A percentile compares a stretch with the other conserved stretches of the same genome.
Evolutionary conservation across 495 filamentous ascomycete genomes (phyloP).

Genomic region (Tetracladium marchalianum): DNA sequence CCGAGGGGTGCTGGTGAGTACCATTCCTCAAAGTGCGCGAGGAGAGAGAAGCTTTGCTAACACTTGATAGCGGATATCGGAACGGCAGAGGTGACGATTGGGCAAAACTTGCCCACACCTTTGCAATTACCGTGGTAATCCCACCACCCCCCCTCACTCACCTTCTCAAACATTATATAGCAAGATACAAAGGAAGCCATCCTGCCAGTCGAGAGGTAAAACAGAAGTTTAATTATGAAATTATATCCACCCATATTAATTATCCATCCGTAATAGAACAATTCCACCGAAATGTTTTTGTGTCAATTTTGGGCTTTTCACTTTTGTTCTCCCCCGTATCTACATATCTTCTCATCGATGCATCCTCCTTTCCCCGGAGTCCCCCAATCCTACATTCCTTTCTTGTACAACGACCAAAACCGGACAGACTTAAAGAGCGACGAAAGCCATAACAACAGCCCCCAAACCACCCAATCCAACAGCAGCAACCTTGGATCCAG

Average conservation of each 20-base stretch:
- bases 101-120: conserved; percentile 50
- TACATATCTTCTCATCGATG: background rate
- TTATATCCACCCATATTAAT: background rate
- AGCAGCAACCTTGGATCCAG: conserved; percentile 12
- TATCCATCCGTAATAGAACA: background rate
- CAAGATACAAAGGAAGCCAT: too few species aligned
- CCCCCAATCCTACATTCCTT: background rate
- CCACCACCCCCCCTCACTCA: too few species aligned
- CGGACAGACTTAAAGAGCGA: conserved; percentile 4
- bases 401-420: background rate
- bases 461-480: conserved; percentile 17
- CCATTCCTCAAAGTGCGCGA: background rate
- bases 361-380: too few species aligned
- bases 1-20: conserved; percentile 53
- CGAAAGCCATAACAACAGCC: conserved; percentile 16
- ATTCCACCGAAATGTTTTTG: too few species aligned
- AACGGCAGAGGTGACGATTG: conserved; percentile 53
- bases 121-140: conserved; percentile 60
- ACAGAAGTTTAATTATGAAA: too few species aligned
- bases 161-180: too few species aligned
- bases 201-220: too few species aligned
- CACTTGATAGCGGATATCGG: conserved; percentile 48
- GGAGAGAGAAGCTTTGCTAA: conserved; percentile 2
- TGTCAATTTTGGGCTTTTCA: background rate
- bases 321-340: background rate